Evolutionary conservation across 2,329 filamentous ascomycete genomes (phyloP).

Genomic region (Beauveria bassiana): DNA sequence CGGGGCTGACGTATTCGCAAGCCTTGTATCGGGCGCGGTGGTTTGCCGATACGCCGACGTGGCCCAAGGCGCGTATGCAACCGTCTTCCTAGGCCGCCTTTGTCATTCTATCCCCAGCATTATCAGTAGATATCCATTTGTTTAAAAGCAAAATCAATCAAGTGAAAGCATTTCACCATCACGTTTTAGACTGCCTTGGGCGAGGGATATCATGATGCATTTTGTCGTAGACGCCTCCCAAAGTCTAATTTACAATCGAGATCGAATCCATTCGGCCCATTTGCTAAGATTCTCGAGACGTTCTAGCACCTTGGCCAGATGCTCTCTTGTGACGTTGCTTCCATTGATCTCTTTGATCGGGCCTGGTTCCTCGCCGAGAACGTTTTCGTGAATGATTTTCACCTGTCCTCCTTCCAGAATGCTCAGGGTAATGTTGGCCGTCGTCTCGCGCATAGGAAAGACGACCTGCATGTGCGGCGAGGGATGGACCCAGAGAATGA

Average conservation of each 20-base stretch:
- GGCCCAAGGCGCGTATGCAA: slow-evolving; percentile 7
- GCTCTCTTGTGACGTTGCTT: slow-evolving; percentile 27
- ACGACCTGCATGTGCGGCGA: slow-evolving; percentile 42
- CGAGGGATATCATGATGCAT: background rate
- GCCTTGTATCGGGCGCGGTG: slow-evolving; percentile 1
- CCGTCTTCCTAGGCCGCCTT: background rate
- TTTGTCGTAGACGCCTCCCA: background rate
- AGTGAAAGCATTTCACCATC: background rate
- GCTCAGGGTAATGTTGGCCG: slow-evolving; percentile 48
- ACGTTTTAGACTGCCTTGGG: background rate
- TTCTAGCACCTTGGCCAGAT: slow-evolving; percentile 39
- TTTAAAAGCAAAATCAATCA: background rate
- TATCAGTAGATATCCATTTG: slow-evolving; percentile 1
- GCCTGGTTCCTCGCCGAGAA: slow-evolving; percentile 24
- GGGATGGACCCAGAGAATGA: slow-evolving; percentile 44
- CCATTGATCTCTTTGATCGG: slow-evolving; percentile 21
- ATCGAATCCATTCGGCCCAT: slow-evolving; percentile 47
- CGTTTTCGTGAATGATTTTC: slow-evolving; percentile 50
- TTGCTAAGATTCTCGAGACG: slow-evolving; percentile 43
- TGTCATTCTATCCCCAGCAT: background rate
- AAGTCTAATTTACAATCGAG: slow-evolving; percentile 22
- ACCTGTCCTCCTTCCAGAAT: slow-evolving; percentile 53
- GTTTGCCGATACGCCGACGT: slow-evolving; percentile 7
- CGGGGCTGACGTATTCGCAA: background rate
- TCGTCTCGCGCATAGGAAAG: slow-evolving; percentile 42